Conservation (phyloP, 768 basidiomycete genomes). For the Cyathus striatus region DNA sequence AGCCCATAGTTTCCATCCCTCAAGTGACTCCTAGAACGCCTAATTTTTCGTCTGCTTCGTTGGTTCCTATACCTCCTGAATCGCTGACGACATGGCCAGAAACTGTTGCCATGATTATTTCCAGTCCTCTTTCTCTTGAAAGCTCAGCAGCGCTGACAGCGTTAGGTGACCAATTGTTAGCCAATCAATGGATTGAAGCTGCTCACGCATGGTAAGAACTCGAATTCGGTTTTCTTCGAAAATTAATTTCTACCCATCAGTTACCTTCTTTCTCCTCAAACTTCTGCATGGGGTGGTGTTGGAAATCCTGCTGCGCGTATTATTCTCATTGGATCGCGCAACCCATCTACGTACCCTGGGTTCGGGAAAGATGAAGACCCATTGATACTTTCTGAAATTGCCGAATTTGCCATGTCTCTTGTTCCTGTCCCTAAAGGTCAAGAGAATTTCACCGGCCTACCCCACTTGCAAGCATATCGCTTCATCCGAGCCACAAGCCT, state of each 20-base stretch:
- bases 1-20: conserved; percentile 24
- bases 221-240: conserved; percentile 5
- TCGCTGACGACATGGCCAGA: conserved; percentile 80
- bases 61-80: conserved; percentile 51
- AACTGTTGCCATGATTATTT: conserved; percentile 77
- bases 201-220: conserved; percentile 83
- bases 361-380: conserved; percentile 68
- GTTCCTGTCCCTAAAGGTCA: conserved; percentile 75
- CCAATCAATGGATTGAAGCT: conserved; percentile 73
- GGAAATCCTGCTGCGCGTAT: conserved; percentile 65
- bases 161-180: conserved; percentile 77
- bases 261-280: conserved; percentile 83
- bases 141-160: conserved; percentile 72
- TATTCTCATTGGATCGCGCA: conserved; percentile 66
- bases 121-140: conserved; percentile 63
- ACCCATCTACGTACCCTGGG: conserved; percentile 42
- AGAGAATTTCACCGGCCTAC: conserved; percentile 76
- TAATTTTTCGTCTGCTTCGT: conserved; percentile 43
- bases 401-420: conserved; percentile 86
- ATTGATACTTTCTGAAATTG: conserved; percentile 82
- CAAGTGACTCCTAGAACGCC: conserved; percentile 59
- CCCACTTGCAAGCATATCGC: conserved; percentile 85
- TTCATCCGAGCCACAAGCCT: conserved; percentile 71
- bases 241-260: conserved; percentile 36
- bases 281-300: conserved; percentile 67